These are phyloP conservation scores for Amphichorda felina DNA, from an alignment of 2,329 filamentous ascomycete species.

Conservation along the genomic window DNA sequence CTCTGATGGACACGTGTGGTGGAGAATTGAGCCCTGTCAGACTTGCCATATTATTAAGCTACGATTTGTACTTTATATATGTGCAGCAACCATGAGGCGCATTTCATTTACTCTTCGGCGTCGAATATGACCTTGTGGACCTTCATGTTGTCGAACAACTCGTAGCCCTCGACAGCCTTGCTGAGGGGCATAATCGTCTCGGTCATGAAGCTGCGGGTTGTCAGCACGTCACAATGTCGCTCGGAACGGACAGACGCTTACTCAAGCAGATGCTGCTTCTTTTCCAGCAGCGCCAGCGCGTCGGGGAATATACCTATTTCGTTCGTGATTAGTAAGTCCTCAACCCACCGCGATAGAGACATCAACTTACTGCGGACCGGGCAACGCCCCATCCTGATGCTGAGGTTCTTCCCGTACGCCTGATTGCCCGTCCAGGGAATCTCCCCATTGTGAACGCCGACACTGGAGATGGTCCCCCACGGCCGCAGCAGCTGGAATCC, in stretches of 20 bases:
- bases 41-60: too few species aligned
- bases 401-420: conserved; percentile 51
- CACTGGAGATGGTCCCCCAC: conserved; percentile 62
- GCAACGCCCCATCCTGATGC: conserved; percentile 65
- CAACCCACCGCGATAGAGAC: too few species aligned
- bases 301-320: conserved; percentile 28
- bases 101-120: conserved; percentile 17
- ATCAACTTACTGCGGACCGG: conserved; percentile 40
- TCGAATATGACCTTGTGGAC: conserved; percentile 64
- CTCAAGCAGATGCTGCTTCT: conserved; percentile 55
- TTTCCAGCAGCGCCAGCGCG: conserved; percentile 51
- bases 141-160: conserved; percentile 61
- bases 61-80: too few species aligned
- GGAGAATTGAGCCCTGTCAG: too few species aligned
- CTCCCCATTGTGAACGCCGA: conserved; percentile 64
- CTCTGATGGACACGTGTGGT: too few species aligned
- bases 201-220: conserved; percentile 52
- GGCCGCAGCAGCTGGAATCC: conserved; percentile 61
- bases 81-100: too few species aligned
- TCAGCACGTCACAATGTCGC: neutral
- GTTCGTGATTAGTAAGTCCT: conserved; percentile 26
- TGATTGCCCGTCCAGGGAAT: conserved; percentile 9
- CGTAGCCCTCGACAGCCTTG: conserved; percentile 55
- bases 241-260: conserved; percentile 23
- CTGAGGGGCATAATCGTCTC: conserved; percentile 62